A percentile compares a stretch with the other conserved stretches of the same genome.
Conservation (phyloP, 768 basidiomycete species). For the Psilocybe cubensis region DNA sequence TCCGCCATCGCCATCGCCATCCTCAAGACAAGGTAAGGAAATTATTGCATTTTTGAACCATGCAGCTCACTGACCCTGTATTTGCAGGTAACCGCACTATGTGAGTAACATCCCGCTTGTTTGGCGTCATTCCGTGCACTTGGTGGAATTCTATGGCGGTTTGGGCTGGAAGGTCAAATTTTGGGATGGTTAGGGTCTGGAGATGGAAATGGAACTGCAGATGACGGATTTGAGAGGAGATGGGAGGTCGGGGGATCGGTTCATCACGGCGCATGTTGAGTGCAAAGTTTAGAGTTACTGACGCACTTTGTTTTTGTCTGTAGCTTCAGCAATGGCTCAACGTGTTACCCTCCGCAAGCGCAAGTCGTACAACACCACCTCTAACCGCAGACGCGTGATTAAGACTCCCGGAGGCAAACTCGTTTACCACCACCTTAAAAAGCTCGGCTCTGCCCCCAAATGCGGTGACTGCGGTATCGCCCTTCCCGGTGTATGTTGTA, state of each 20-base stretch:
- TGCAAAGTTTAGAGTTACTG: conserved; percentile 3
- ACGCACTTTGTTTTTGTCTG: conserved; percentile 7
- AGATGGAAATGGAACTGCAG: conserved; percentile 1
- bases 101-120: conserved; percentile 36
- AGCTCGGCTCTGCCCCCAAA: conserved; percentile 88
- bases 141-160: neutral
- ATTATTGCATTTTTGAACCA: conserved; percentile 8
- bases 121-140: conserved; percentile 4
- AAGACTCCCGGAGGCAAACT: conserved; percentile 99
- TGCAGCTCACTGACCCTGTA: conserved; percentile 9
- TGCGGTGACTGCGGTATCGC: conserved; percentile 98
- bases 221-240: neutral
- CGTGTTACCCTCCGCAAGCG: conserved; percentile 99
- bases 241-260: neutral
- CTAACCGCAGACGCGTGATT: conserved; percentile 91
- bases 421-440: conserved; percentile 98
- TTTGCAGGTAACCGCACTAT: conserved; percentile 27
- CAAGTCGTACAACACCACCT: conserved; percentile 96
- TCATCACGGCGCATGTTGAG: neutral
- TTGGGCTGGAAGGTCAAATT: conserved; percentile 1
- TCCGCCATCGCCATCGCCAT: conserved; percentile 46
- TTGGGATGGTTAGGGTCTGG: neutral
- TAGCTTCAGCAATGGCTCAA: conserved; percentile 80
- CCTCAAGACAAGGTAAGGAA: conserved; percentile 67
- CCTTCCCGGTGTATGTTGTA: conserved; percentile 90